These are phyloP conservation scores for Thelephora aurantiotincta DNA, from an alignment of 768 basidiomycete genomes.

Conservation along the genomic window DNA sequence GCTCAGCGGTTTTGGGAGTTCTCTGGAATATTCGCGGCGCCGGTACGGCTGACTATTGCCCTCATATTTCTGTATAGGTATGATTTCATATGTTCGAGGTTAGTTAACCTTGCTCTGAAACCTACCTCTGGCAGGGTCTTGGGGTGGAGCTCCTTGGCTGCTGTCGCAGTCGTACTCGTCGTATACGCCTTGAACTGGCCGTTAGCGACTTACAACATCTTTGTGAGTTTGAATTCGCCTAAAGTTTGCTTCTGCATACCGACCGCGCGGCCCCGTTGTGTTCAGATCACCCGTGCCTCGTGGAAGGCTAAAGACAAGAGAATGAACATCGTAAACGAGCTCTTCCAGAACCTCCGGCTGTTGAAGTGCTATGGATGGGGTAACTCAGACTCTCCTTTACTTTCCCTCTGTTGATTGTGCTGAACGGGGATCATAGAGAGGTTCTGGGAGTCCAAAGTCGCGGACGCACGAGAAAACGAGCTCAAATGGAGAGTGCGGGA, in stretches of 20 bases:
- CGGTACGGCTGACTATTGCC: constrained; percentile 51
- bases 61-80: constrained; percentile 61
- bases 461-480: constrained; percentile 43
- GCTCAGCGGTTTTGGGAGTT: constrained; percentile 65
- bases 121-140: constrained; percentile 33
- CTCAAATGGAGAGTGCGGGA: constrained; percentile 54
- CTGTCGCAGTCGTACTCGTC: constrained; percentile 48
- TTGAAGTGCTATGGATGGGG: constrained; percentile 72
- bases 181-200: constrained; percentile 55
- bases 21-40: constrained; percentile 46
- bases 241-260: neutral
- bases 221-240: constrained; percentile 24
- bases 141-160: constrained; percentile 67
- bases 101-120: neutral
- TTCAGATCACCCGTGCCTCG: constrained; percentile 37
- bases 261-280: constrained; percentile 2
- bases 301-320: constrained; percentile 54
- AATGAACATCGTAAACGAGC: constrained; percentile 62
- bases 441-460: constrained; percentile 42
- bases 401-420: neutral
- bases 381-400: constrained; percentile 13
- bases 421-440: constrained; percentile 24
- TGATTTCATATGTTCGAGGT: constrained; percentile 10
- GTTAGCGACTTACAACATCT: constrained; percentile 50
- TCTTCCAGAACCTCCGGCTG: constrained; percentile 62